Evolutionary conservation across 2,329 filamentous ascomycete genomes (phyloP).

Genomic region (Dactylellina sp.): DNA sequence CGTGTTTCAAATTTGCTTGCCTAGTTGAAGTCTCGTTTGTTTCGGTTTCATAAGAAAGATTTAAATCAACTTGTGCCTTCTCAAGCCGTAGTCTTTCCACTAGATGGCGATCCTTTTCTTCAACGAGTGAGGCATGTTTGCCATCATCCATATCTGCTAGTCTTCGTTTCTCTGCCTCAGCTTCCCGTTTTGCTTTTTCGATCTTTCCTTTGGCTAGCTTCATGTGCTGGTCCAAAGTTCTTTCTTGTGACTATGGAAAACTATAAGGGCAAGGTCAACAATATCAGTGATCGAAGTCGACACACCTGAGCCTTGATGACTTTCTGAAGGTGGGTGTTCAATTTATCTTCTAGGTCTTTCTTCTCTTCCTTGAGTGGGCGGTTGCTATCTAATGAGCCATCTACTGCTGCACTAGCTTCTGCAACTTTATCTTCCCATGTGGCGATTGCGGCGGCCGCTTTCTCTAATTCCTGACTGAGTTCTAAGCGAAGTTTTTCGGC

Average conservation of each 20-base stretch:
- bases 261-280: background rate
- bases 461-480: slow-evolving; percentile 14
- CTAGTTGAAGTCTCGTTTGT: slow-evolving; percentile 64
- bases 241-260: slow-evolving; percentile 61
- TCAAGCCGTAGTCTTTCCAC: slow-evolving; percentile 73
- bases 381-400: slow-evolving; percentile 29
- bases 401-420: slow-evolving; percentile 24
- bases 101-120: slow-evolving; percentile 67
- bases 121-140: slow-evolving; percentile 58
- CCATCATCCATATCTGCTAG: slow-evolving; percentile 63
- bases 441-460: background rate
- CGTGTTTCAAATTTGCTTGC: slow-evolving; percentile 61
- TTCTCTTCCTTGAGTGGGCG: slow-evolving; percentile 40
- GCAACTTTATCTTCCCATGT: slow-evolving; percentile 32
- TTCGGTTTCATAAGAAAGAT: slow-evolving; percentile 69
- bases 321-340: background rate
- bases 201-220: slow-evolving; percentile 52
- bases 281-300: background rate
- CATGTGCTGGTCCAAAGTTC: slow-evolving; percentile 51
- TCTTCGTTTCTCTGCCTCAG: slow-evolving; percentile 53
- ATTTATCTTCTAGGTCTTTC: slow-evolving; percentile 33
- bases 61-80: slow-evolving; percentile 72
- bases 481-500: background rate
- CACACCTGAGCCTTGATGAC: slow-evolving; percentile 21
- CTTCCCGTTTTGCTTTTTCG: slow-evolving; percentile 56